Evolutionary conservation across 257 asterid genomes (phyloP).

Genomic region (Catharanthus roseus): DNA sequence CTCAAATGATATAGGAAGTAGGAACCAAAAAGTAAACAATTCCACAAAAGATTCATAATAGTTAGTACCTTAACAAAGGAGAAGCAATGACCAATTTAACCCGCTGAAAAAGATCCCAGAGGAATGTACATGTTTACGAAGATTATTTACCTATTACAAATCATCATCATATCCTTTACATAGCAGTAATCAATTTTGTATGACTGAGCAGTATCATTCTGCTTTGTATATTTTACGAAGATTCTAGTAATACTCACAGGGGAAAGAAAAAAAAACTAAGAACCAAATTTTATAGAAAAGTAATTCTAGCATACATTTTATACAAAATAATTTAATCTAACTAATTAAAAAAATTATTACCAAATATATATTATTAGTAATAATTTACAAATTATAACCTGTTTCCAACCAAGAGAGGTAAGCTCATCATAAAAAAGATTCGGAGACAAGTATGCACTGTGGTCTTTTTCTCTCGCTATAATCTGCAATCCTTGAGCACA

Average conservation of each 20-base stretch:
- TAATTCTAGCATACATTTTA: background rate
- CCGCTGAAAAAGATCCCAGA: conserved; percentile 49
- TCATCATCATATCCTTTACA: background rate
- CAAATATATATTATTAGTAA: background rate
- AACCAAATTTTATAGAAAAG: background rate
- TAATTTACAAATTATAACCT: conserved; percentile 38
- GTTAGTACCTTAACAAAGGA: conserved; percentile 68
- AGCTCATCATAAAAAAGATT: conserved; percentile 83
- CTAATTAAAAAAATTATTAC: background rate
- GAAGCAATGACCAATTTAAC: conserved; percentile 70
- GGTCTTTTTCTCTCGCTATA: conserved; percentile 91
- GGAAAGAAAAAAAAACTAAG: too few relatives aligned
- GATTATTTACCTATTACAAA: conserved; percentile 67
- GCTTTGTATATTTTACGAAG: background rate
- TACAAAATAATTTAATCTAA: background rate
- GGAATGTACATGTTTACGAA: conserved; percentile 67
- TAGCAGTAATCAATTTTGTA: background rate
- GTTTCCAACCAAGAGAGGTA: conserved; percentile 95
- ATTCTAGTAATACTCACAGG: background rate
- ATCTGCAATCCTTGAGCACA: conserved; percentile 97
- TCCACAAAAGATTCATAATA: conserved; percentile 9
- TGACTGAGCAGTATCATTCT: background rate
- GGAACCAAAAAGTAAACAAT: background rate
- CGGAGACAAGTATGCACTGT: conserved; percentile 69
- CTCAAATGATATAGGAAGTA: background rate